A percentile compares a stretch with the other conserved stretches of the same genome.
Evolutionary conservation across 2,329 filamentous ascomycete genomes (phyloP).

Genomic region (Alternaria burnsii): DNA sequence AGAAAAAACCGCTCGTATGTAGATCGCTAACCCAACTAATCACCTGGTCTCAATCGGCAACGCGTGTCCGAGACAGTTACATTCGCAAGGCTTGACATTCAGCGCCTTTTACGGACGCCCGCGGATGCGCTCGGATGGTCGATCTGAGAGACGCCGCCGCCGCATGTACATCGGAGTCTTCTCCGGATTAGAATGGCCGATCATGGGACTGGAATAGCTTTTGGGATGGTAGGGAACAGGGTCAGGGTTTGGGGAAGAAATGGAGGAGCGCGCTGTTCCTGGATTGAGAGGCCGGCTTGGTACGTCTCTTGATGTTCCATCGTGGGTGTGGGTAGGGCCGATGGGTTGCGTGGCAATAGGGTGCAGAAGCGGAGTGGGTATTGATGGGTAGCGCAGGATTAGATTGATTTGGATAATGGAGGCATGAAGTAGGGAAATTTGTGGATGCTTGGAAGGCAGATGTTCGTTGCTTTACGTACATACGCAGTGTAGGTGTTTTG

Average conservation of each 20-base stretch:
- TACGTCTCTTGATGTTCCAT: not conserved
- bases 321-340: not conserved
- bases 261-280: not conserved
- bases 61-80: not conserved
- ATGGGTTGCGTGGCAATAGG: not conserved
- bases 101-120: not conserved
- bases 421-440: not conserved
- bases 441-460: not conserved
- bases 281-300: not conserved
- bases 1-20: not conserved
- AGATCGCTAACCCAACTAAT: not conserved
- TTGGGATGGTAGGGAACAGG: not conserved
- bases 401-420: not conserved
- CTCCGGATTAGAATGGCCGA: not conserved
- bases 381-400: not conserved
- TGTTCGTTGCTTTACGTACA: not conserved
- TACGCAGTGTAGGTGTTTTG: not conserved
- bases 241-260: not conserved
- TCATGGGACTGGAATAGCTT: not conserved
- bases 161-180: not conserved
- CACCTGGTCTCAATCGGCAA: not conserved
- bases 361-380: not conserved
- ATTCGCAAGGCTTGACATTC: not conserved
- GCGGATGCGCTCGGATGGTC: not conserved
- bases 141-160: not conserved